Conservation (phyloP, 768 basidiomycete species). For the Leccinum subgranulosum region DNA sequence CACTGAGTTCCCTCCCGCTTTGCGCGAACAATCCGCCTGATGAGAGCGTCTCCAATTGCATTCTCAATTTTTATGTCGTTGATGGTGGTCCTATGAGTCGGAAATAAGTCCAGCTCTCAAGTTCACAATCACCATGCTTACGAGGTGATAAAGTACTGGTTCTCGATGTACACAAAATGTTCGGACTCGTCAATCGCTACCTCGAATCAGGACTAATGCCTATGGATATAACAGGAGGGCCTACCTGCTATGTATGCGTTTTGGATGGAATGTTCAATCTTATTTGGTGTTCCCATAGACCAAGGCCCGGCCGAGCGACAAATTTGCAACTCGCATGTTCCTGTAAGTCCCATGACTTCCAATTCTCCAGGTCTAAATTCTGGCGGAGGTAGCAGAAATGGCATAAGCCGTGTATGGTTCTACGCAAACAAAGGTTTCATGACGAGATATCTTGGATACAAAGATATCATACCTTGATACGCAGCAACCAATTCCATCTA, state of each 20-base stretch:
- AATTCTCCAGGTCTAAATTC: constrained; percentile 87
- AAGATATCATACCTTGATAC: constrained; percentile 72
- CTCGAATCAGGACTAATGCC: neutral
- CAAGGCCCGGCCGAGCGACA: constrained; percentile 94
- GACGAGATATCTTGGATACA: neutral
- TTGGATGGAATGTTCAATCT: constrained; percentile 89
- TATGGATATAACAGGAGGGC: neutral
- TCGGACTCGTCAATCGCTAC: neutral
- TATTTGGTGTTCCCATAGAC: constrained; percentile 89
- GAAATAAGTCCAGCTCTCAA: neutral
- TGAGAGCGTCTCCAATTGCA: constrained; percentile 90
- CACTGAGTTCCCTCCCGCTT: constrained; percentile 77
- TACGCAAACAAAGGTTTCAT: constrained; percentile 26
- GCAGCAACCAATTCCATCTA: constrained; percentile 92
- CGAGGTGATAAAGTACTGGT: neutral
- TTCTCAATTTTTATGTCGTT: constrained; percentile 89
- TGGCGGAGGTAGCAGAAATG: constrained; percentile 89
- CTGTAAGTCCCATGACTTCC: constrained; percentile 75
- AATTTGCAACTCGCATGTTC: constrained; percentile 96
- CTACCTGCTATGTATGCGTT: constrained; percentile 89
- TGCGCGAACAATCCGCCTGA: constrained; percentile 86
- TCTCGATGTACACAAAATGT: neutral
- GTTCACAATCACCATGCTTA: neutral
- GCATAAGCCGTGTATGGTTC: constrained; percentile 93
- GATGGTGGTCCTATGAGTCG: constrained; percentile 64